Evolutionary conservation across 164 flowering plant genomes (phyloP), one percentile per base, ranked within the genome.

Genomic region (Aristolochia fimbriata): DNA sequence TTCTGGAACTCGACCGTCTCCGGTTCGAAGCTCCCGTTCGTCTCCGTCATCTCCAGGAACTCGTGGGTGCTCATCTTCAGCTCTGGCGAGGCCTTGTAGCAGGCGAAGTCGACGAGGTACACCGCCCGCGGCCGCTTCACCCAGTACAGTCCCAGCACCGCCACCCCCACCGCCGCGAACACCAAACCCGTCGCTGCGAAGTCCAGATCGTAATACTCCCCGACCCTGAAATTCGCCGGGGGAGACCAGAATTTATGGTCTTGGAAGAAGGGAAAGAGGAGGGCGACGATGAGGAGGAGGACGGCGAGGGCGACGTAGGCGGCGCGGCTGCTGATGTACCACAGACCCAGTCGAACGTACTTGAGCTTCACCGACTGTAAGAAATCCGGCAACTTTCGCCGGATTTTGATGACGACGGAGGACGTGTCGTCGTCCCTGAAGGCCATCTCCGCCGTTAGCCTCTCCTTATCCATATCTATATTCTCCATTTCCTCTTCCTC

Each of bases 311-410:
- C 16, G 22, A 55, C 11, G 58, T 55, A 55, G 4, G 22, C 58
- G 6, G 58, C 45, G 5, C 58, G 58, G 58, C 2, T 75, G 27
- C 25, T 76, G 0, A 83, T 76, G 33, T 77, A 71, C 1, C 80
- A 78, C 25, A 75, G 80, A 0, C 94, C 96, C 23, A 86, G 69
- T 48, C 82, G 85, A 1, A 89, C 97, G 58, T 89, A 89, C 64
- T 89, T 87, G 60, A 87, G 90, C 90, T 89, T 89, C 59, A 89
- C 94, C 0, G 94, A 87, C 64, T 82, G 85, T 12, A 89, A 55
- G 33, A 76, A 81, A 53, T 81, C 85, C 24, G 85, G 85, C 53
- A 78, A 55, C 4, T 63, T 66, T 22, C 71, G 81, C 53, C 87
- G 81, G 76, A 89, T 89, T 57, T 68, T 87, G 66, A 89, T 87